Percentiles rank a stretch among this genome's conserved stretches.
These are phyloP conservation scores for Rhodomyrtus psidioides DNA, from an alignment of 441 rosid species.

Conservation along the genomic window DNA sequence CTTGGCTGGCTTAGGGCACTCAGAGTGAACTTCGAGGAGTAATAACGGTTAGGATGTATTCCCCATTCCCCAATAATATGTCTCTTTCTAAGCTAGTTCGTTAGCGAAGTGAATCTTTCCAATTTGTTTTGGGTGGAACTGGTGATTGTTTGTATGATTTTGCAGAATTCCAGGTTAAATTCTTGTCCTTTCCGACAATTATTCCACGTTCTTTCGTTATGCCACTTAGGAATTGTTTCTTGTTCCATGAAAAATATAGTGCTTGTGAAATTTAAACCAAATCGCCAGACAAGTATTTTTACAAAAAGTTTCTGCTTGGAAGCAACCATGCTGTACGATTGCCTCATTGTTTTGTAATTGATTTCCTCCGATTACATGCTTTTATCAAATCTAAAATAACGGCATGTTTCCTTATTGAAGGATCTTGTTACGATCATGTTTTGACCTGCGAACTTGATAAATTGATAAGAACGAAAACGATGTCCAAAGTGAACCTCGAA, in stretches of 20 bases:
- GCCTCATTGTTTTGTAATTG: too few species aligned
- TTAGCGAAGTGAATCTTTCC: not conserved
- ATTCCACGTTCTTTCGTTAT: not conserved
- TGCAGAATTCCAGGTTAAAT: not conserved
- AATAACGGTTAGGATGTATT: not conserved
- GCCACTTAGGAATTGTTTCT: not conserved
- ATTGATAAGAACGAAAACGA: too few species aligned
- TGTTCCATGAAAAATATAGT: not conserved
- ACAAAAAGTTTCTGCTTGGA: too few species aligned
- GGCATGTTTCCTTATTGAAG: too few species aligned
- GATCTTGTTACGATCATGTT: too few species aligned
- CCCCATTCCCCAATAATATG: not conserved
- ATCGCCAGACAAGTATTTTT: not conserved
- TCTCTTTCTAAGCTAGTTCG: not conserved
- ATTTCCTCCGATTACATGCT: too few species aligned
- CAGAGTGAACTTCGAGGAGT: not conserved
- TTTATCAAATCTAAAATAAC: too few species aligned
- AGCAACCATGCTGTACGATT: too few species aligned
- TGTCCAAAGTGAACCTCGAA: too few species aligned
- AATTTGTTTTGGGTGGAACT: not conserved
- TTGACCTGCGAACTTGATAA: too few species aligned
- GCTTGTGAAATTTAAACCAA: not conserved
- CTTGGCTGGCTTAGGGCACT: too few species aligned
- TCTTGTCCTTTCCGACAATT: accelerated
- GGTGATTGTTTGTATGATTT: not conserved